Percentiles rank a stretch among this genome's conserved stretches.
These are phyloP conservation scores for Neofusicoccum cordaticola DNA, from an alignment of 2,329 filamentous ascomycete species.

Conservation along the genomic window DNA sequence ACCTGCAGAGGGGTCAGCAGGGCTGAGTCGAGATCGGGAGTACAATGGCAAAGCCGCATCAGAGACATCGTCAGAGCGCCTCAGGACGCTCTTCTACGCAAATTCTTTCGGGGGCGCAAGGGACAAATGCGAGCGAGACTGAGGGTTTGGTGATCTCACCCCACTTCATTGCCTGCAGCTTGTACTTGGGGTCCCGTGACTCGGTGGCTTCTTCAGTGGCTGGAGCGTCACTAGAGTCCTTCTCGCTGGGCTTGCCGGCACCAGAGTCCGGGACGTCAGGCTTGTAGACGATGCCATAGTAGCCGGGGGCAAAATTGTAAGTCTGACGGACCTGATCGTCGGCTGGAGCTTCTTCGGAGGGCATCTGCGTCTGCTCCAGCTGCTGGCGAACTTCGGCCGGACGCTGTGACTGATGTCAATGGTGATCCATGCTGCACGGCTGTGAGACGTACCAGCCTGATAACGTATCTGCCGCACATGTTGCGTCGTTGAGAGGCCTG, in stretches of 20 bases:
- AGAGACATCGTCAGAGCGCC: constrained; percentile 5
- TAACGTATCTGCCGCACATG: constrained; percentile 69
- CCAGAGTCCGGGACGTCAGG: constrained; percentile 66
- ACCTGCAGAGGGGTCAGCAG: constrained; percentile 38
- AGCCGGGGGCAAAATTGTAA: constrained; percentile 91
- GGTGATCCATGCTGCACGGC: not conserved
- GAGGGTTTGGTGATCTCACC: constrained; percentile 40
- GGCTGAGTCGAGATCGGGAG: not conserved
- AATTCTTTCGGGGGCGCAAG: too few relatives aligned
- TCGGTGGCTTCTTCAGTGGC: constrained; percentile 19
- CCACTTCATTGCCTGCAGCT: constrained; percentile 93
- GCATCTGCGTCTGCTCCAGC: constrained; percentile 72
- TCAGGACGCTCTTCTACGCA: too few relatives aligned
- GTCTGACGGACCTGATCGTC: constrained; percentile 71
- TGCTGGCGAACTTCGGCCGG: constrained; percentile 72
- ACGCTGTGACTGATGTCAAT: constrained; percentile 52
- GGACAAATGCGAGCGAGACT: constrained; percentile 22
- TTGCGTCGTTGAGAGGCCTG: not conserved
- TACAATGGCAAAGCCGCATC: not conserved
- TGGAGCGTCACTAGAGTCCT: constrained; percentile 21
- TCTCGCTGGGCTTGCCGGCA: constrained; percentile 37
- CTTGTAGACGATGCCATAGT: constrained; percentile 80
- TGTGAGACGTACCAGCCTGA: constrained; percentile 55
- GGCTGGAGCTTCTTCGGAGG: constrained; percentile 66
- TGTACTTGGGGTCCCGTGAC: constrained; percentile 59